Evolutionary conservation across 2,329 filamentous ascomycete genomes (phyloP).

Genomic region (Alternaria rosae): DNA sequence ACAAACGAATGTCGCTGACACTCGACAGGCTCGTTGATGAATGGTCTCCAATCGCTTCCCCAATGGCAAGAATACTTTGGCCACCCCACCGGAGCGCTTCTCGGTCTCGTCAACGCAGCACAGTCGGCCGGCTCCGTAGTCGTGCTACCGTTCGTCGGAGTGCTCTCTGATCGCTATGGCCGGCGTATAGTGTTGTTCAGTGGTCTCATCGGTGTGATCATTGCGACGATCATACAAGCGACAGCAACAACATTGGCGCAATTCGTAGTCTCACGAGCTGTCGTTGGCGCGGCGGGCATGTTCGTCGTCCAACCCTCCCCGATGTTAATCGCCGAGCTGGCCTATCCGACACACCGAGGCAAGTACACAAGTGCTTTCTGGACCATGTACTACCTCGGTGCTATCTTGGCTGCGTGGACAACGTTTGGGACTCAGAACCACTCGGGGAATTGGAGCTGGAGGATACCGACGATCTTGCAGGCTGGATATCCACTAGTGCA

Average conservation of each 20-base stretch:
- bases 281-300: conserved; percentile 57
- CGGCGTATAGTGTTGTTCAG: conserved; percentile 13
- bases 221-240: conserved; percentile 1
- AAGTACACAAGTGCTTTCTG: conserved; percentile 64
- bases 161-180: conserved; percentile 16
- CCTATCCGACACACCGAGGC: conserved; percentile 66
- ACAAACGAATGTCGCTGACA: not conserved
- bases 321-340: conserved; percentile 63
- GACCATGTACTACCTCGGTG: conserved; percentile 43
- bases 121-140: conserved; percentile 17
- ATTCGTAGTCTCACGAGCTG: conserved; percentile 57
- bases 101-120: conserved; percentile 23
- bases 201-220: conserved; percentile 1
- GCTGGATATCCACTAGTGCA: conserved; percentile 47
- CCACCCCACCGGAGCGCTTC: conserved; percentile 18
- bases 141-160: conserved; percentile 14
- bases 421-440: conserved; percentile 38
- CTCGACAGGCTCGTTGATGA: conserved; percentile 36
- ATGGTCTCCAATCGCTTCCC: conserved; percentile 51
- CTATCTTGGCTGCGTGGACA: conserved; percentile 29
- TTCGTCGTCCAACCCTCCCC: conserved; percentile 61
- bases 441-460: conserved; percentile 57
- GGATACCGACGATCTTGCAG: conserved; percentile 63
- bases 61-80: conserved; percentile 22
- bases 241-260: conserved; percentile 44